Evolutionary conservation across 441 rosid genomes (phyloP).

Genomic region (Populus hybrid): DNA sequence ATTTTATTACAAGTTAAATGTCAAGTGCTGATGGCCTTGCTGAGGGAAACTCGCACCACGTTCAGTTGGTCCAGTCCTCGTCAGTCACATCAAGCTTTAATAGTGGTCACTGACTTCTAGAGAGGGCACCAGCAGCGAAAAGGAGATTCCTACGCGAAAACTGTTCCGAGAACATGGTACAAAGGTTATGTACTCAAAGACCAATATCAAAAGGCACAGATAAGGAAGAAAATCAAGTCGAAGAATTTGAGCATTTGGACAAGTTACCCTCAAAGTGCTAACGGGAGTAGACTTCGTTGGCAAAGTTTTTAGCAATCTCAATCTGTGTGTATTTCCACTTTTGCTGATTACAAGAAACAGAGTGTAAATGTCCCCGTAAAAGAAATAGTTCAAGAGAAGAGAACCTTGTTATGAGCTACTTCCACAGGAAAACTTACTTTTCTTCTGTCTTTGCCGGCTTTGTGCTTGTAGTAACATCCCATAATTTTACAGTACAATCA

Average conservation of each 20-base stretch:
- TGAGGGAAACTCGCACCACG: neutral
- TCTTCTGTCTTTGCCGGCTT: conserved; percentile 67
- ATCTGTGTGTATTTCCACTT: conserved; percentile 66
- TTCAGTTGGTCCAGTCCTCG: neutral
- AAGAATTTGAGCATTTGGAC: neutral
- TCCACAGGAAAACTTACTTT: conserved; percentile 44
- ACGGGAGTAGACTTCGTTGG: conserved; percentile 89
- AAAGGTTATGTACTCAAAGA: neutral
- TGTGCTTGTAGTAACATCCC: conserved; percentile 82
- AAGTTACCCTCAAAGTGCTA: conserved; percentile 59
- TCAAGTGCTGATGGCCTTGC: neutral
- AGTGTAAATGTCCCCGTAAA: conserved; percentile 9
- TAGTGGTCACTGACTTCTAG: conserved; percentile 31
- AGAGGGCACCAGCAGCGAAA: conserved; percentile 77
- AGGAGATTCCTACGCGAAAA: conserved; percentile 84
- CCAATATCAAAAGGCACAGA: neutral
- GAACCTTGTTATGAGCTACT: neutral
- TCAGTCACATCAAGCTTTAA: neutral
- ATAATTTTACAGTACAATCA: conserved; percentile 83
- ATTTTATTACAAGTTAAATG: neutral
- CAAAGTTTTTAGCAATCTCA: conserved; percentile 76
- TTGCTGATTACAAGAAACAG: conserved; percentile 33
- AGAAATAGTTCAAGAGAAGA: neutral
- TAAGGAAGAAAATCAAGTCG: neutral
- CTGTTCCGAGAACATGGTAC: conserved; percentile 32